phyloP scores from a whole-genome alignment of 2,329 filamentous ascomycete genomes.

The Trichoderma koningii region DNA sequence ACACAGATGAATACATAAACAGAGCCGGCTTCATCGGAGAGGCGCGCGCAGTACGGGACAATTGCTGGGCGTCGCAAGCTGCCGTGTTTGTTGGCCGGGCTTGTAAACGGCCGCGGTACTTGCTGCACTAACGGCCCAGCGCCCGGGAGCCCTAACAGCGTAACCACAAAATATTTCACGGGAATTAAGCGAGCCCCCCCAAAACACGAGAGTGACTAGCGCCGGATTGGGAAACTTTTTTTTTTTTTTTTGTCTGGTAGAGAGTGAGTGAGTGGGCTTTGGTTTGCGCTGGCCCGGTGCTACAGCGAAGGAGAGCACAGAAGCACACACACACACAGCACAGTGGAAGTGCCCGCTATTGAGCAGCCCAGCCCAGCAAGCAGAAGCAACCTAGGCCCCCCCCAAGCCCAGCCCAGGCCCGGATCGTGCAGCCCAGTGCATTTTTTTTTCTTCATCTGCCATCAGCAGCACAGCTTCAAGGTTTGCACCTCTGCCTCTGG shows the following conservation, averaged over 20 bases:
- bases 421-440: slow-evolving; percentile 27
- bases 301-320: not conserved
- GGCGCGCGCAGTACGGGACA: not conserved
- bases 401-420: slow-evolving; percentile 8
- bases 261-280: slow-evolving; percentile 28
- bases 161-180: slow-evolving; percentile 34
- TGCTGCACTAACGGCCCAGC: slow-evolving; percentile 21
- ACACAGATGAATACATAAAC: not conserved
- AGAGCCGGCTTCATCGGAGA: not conserved
- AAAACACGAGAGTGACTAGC: slow-evolving; percentile 11
- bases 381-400: not conserved
- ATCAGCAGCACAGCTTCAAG: slow-evolving; percentile 27
- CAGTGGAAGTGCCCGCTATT: slow-evolving; percentile 7
- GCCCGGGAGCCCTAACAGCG: slow-evolving; percentile 33
- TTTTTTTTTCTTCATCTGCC: slow-evolving; percentile 30
- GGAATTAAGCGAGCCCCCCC: slow-evolving; percentile 28
- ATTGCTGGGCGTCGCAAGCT: not conserved
- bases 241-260: slow-evolving; percentile 32
- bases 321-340: not conserved
- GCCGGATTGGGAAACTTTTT: not conserved
- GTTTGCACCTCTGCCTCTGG: slow-evolving; percentile 21
- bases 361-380: slow-evolving; percentile 7
- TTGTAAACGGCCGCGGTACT: slow-evolving; percentile 23
- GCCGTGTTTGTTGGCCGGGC: not conserved
- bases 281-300: not conserved